Evolutionary conservation across 2,329 filamentous ascomycete species (phyloP).

Genomic region (Calonectria pseudoreteaudii): DNA sequence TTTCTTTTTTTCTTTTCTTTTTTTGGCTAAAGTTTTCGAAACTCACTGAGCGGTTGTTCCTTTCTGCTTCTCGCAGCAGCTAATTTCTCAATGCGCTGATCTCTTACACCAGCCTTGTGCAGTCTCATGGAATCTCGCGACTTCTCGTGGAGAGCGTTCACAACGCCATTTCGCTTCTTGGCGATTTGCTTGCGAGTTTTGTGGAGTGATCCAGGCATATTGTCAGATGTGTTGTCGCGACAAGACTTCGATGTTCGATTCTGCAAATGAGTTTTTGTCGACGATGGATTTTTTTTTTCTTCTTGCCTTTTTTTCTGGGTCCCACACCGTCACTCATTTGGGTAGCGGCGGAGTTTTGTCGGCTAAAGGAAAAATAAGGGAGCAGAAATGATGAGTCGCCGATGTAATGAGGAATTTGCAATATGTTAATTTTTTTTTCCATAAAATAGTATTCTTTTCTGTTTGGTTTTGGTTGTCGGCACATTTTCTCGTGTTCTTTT

Average conservation of each 20-base stretch:
- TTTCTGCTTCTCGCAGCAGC: constrained; percentile 76
- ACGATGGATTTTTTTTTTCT: constrained; percentile 36
- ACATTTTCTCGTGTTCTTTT: too few species aligned
- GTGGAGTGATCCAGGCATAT: constrained; percentile 80
- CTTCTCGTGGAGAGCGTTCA: constrained; percentile 85
- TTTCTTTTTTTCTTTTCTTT: too few species aligned
- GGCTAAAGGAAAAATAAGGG: constrained; percentile 17
- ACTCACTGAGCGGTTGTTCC: constrained; percentile 78
- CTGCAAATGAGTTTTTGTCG: constrained; percentile 24
- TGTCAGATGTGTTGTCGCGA: constrained; percentile 36
- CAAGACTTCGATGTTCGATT: constrained; percentile 4
- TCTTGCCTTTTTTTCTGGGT: constrained; percentile 19
- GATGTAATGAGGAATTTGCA: neutral
- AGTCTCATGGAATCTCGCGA: constrained; percentile 88
- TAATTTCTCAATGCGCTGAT: constrained; percentile 83
- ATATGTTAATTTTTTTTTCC: neutral
- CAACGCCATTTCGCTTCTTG: constrained; percentile 83
- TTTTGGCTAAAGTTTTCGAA: neutral
- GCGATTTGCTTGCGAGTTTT: constrained; percentile 91
- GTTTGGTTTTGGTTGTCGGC: too few species aligned
- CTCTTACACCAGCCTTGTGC: constrained; percentile 81
- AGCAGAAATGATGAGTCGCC: neutral
- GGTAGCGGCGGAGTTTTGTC: constrained; percentile 29
- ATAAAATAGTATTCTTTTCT: too few species aligned
- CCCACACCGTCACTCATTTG: constrained; percentile 9